Conservation (phyloP, 495 filamentous ascomycete genomes). For the Tuber indicum region DNA sequence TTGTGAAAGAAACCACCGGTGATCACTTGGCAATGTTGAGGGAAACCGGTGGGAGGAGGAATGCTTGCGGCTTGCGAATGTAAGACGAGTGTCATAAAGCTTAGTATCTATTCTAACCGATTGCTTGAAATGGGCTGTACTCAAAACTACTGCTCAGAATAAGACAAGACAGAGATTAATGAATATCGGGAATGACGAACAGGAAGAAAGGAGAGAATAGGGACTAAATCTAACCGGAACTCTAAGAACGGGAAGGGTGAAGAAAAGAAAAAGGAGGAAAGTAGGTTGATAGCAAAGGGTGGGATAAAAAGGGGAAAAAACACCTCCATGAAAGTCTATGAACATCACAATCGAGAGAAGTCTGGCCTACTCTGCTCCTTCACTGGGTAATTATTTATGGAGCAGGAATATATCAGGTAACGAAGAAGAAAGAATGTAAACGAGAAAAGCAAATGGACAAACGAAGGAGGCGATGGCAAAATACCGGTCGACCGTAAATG, state of each 20-base stretch:
- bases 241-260: not conserved
- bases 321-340: not conserved
- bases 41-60: too few species aligned
- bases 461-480: not conserved
- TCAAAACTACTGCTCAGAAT: too few species aligned
- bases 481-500: not conserved
- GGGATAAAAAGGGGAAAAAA: not conserved
- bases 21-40: too few species aligned
- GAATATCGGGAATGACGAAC: not conserved
- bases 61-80: too few species aligned
- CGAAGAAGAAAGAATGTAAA: not conserved
- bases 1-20: too few species aligned
- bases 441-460: not conserved
- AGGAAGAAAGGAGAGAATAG: not conserved
- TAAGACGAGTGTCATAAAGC: too few species aligned
- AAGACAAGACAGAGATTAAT: not conserved
- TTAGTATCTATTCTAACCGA: too few species aligned
- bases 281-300: too few species aligned
- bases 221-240: not conserved
- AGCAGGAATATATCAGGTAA: not conserved
- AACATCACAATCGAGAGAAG: not conserved
- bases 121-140: too few species aligned
- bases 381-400: not conserved
- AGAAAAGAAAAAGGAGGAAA: not conserved
- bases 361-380: not conserved